Base-by-base conservation (phyloP, 108 stramenopile species). In the Pelagomonas calceolata region DNA sequence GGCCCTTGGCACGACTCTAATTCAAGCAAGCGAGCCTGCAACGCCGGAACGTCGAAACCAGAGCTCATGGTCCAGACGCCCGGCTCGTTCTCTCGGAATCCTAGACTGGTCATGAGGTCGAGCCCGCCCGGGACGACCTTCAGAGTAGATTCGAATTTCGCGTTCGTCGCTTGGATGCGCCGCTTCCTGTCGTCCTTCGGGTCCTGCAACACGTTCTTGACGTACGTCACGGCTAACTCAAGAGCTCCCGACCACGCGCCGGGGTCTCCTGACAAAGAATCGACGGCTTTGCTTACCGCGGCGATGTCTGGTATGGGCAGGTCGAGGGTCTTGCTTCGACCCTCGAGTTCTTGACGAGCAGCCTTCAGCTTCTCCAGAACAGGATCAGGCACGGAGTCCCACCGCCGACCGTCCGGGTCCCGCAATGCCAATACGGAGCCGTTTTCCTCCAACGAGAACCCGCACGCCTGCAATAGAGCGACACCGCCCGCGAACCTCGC, bases 391-490 rank as follows among this genome's bases (percentile, higher is more conserved):
- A n/a, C 34, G 26, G 30, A 15, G 32, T 31, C 30, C 45, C 68
- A 51, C 31, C 65, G 12, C 17, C 3, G 16, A 14, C 32, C 35
- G 39, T 12, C 39, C 39, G 9, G 39, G 32, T 43, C 64, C 4
- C 77, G 1, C 65, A 80, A 78, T 16, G 79, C 73, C 29, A 80
- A 65, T 30, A 79, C 78, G 35, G 74, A 26, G 17, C 79, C 79
- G 60, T 80, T 80, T 71, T 78, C 77, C 66, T 80, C 79, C 18
- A 76, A 69, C 63, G 39, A 34, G 18, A 80, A 69, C 29, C 79
- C 79, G 45, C 51, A 43, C 30, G 79, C 74, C 36, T 72, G 37
- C 74, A 78, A 37, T 46, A 80, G 30, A 30, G 63, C 71, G 33
- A 76, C 63, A 26, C 78, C 79, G 34, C 79, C 79, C 32, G 30